Evolutionary conservation across 73 alveolate genomes (phyloP).

Genomic region (Paramecium sonneborni): DNA sequence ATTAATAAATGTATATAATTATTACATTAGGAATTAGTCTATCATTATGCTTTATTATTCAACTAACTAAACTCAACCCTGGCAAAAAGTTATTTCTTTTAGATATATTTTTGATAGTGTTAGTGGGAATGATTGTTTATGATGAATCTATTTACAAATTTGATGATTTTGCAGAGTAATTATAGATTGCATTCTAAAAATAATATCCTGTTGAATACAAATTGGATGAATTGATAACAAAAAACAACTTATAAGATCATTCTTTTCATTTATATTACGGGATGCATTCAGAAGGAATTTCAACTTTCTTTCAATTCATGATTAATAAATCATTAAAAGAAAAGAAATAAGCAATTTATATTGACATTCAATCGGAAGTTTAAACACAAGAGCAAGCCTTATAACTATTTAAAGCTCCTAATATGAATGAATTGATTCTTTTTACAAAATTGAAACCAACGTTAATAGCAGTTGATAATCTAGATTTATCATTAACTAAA

Average conservation of each 20-base stretch:
- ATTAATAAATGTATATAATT: background rate
- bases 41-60: background rate
- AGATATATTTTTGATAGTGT: background rate
- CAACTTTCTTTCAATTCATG: background rate
- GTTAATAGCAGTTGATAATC: background rate
- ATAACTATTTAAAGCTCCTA: background rate
- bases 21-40: background rate
- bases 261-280: background rate
- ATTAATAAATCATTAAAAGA: slow-evolving; percentile 1
- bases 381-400: slow-evolving; percentile 7
- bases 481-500: background rate
- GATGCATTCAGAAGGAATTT: background rate
- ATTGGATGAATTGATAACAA: background rate
- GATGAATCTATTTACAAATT: background rate
- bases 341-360: background rate
- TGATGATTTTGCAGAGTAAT: background rate
- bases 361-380: background rate
- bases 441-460: slow-evolving; percentile 21
- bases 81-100: background rate
- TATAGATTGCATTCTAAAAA: background rate
- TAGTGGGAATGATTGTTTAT: background rate
- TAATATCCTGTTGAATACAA: background rate
- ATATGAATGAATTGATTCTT: background rate
- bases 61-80: background rate
- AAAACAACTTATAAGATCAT: background rate